Conservation (phyloP, 805 yeast genomes). For the Candida arabinofermentans region DNA sequence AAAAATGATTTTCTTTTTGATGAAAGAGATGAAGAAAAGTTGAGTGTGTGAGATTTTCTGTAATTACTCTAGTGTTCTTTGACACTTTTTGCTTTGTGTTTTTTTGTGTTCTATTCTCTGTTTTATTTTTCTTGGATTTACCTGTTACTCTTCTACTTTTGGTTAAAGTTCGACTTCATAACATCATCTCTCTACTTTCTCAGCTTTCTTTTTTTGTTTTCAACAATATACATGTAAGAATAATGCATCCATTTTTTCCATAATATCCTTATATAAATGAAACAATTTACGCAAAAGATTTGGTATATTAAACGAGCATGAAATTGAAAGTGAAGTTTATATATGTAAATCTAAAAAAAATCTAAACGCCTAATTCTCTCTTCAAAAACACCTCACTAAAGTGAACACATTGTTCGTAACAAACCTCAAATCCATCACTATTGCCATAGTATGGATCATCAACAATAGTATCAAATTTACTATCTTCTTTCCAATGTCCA, state of each 20-base stretch:
- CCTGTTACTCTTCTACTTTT: too few relatives aligned
- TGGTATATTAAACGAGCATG: too few relatives aligned
- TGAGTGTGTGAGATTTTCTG: not conserved
- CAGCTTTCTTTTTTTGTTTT: not conserved
- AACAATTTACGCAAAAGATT: not conserved
- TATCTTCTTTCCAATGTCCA: slow-evolving; percentile 73
- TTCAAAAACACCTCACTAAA: slow-evolving; percentile 70
- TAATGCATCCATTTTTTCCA: too few relatives aligned
- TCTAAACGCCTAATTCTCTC: slow-evolving; percentile 32
- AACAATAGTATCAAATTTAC: slow-evolving; percentile 51
- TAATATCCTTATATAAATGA: too few relatives aligned
- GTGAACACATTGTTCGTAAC: slow-evolving; percentile 69
- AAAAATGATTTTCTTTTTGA: slow-evolving; percentile 36
- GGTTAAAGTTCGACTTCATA: too few relatives aligned
- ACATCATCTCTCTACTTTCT: too few relatives aligned
- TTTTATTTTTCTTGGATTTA: not conserved
- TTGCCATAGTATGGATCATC: slow-evolving; percentile 96
- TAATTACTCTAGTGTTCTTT: not conserved
- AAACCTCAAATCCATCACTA: slow-evolving; percentile 71
- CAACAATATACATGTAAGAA: not conserved
- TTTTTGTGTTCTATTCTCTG: not conserved
- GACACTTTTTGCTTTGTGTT: slow-evolving; percentile 1
- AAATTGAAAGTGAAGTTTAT: too few relatives aligned
- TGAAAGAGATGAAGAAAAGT: slow-evolving; percentile 31
- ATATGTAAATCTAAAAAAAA: too few relatives aligned